These are phyloP conservation scores for Fusarium chlamydosporum DNA, from an alignment of 2,329 filamentous ascomycete species.

Conservation along the genomic window DNA sequence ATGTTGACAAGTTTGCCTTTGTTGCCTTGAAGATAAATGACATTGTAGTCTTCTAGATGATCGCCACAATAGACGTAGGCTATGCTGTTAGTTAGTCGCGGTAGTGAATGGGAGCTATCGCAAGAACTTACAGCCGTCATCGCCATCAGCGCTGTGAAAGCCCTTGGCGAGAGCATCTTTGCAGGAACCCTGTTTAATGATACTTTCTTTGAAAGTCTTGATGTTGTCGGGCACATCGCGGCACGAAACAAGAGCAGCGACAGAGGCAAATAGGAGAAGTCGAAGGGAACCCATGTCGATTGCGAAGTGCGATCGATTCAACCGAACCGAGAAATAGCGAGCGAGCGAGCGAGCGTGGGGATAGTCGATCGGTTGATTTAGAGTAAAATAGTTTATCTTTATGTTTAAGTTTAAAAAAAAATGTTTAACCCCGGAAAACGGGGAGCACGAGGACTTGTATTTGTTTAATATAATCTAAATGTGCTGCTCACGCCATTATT, in stretches of 20 bases:
- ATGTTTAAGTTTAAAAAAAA: constrained; percentile 15
- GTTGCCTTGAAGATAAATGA: constrained; percentile 65
- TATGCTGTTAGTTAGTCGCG: constrained; percentile 28
- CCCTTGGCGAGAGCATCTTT: constrained; percentile 56
- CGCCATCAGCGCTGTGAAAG: constrained; percentile 58
- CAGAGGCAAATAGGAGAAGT: constrained; percentile 42
- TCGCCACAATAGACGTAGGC: constrained; percentile 64
- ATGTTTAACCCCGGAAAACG: background rate
- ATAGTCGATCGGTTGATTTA: constrained; percentile 14
- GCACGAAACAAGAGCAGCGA: constrained; percentile 47
- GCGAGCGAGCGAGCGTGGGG: constrained; percentile 27
- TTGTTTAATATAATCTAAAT: background rate
- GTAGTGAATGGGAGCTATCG: no score
- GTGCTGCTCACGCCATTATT: constrained; percentile 9
- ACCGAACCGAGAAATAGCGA: constrained; percentile 18
- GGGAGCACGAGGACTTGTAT: background rate
- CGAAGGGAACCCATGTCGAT: constrained; percentile 42
- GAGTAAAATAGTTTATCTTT: constrained; percentile 19
- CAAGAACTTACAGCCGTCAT: constrained; percentile 54
- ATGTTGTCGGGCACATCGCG: constrained; percentile 60
- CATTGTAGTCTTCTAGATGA: constrained; percentile 56
- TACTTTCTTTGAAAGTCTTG: constrained; percentile 58
- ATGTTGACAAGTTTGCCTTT: constrained; percentile 64
- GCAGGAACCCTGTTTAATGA: constrained; percentile 58
- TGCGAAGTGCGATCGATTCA: background rate